A percentile compares a stretch with the other conserved stretches of the same genome.
Evolutionary conservation across 306 rosid genomes (phyloP).

Genomic region (Boehmeria nivea): DNA sequence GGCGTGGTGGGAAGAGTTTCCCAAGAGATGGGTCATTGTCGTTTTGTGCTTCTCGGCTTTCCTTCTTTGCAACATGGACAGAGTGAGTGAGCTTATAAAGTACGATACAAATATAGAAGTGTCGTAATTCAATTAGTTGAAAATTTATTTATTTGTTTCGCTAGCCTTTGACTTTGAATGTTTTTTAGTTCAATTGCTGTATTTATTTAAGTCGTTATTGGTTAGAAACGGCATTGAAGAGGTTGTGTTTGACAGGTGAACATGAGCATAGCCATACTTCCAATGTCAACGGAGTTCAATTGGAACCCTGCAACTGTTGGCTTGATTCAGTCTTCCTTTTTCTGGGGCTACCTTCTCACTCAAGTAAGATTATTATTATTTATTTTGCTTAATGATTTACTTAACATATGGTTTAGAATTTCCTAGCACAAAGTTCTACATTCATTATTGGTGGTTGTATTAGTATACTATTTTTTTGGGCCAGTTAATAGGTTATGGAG

Average conservation of each 20-base stretch:
- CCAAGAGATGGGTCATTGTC: slow-evolving; percentile 92
- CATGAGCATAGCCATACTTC: slow-evolving; percentile 99
- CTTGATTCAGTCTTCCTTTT: slow-evolving; percentile 91
- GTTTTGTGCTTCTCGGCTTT: slow-evolving; percentile 85
- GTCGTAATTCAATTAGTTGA: neutral
- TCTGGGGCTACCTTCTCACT: slow-evolving; percentile 99
- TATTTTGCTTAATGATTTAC: neutral
- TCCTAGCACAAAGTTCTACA: too few relatives aligned
- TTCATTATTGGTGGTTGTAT: too few relatives aligned
- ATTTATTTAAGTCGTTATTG: neutral
- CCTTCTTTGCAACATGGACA: slow-evolving; percentile 96
- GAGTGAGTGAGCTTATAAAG: slow-evolving; percentile 53
- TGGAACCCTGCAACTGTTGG: slow-evolving; percentile 96
- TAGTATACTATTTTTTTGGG: too few relatives aligned
- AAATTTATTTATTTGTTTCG: neutral
- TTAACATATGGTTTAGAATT: neutral
- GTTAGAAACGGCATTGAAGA: slow-evolving; percentile 12
- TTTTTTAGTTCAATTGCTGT: neutral
- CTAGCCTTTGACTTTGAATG: neutral
- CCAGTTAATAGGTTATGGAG: too few relatives aligned
- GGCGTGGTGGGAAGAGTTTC: slow-evolving; percentile 72
- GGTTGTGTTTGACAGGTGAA: slow-evolving; percentile 60
- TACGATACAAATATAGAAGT: too few relatives aligned
- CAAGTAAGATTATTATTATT: slow-evolving; percentile 44
- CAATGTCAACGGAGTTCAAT: slow-evolving; percentile 88